Base-by-base conservation (phyloP, 176 grass and related monocot species). In the Typha latifolia region DNA sequence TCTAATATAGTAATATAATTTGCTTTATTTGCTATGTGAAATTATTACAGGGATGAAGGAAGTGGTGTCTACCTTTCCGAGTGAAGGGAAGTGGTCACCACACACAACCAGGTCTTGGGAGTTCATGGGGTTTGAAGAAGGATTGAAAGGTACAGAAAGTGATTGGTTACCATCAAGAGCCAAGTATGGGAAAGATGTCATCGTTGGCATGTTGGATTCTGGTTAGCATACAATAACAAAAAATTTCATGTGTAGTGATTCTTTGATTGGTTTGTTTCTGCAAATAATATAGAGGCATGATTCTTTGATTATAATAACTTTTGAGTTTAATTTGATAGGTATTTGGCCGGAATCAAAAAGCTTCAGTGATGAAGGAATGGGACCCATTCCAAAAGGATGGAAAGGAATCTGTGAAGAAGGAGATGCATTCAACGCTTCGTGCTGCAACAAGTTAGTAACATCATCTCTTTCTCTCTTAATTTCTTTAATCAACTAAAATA, bases 61-160 rank as follows among this genome's bases (percentile, higher is more conserved):
- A 65, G 94, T 97, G 70, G 82, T 87, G 31, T 82, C 82, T 3
- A 67, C 79, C 0, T 83, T 91, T 64, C 85, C 66, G 70, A 87
- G 89, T 74, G 69, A 97, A 47, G 81, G 64, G 52, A 85, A 78
- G 74, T 82, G 68, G 83, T 75, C 76, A 8, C 85, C 80, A 12
- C 94, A 92, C 78, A 97, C 94, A 69, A 97, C 89, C 10, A 87
- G 94, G 67, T 97, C 94, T 61, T 97, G 94, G 94, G 81, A 89
- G 66, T 97, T 97, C 70, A 14, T 97, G 34, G 78, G 78, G 12
- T 61, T 79, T 3, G 94, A 92, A 68, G 90, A 95, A 49, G 88
- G 82, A 7, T 15, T 77, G 43, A 49, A 47, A 20, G 59, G 64
- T 12, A 57, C 21, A 20, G 57, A 61, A 22, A 24, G 19, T 63